Evolutionary conservation across 1,284 basidiomycete species (phyloP).

Genomic region (Ceratobasidium sp.): DNA sequence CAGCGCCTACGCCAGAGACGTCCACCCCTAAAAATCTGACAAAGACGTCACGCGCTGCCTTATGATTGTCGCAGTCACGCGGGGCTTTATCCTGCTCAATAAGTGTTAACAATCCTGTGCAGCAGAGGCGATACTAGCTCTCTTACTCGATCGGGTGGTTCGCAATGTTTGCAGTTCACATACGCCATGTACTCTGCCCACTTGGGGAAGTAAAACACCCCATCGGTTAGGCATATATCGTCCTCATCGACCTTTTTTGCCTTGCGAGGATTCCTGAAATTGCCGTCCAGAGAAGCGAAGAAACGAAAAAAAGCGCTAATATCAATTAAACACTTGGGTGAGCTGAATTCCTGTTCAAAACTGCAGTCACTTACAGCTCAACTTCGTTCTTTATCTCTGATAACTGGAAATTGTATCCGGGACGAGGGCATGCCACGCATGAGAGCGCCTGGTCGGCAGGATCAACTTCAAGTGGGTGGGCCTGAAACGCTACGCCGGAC

Average conservation of each 20-base stretch:
- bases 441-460: not conserved
- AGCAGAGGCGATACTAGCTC: not conserved
- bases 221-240: conserved; percentile 3
- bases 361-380: not conserved
- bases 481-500: not conserved
- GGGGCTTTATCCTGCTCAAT: not conserved
- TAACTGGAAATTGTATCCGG: not conserved
- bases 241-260: not conserved
- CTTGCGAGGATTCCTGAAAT: conserved; percentile 1
- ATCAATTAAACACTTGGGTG: not conserved
- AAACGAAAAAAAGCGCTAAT: not conserved
- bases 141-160: not conserved
- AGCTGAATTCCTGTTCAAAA: not conserved
- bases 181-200: not conserved
- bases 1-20: not conserved
- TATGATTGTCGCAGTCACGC: conserved; percentile 7
- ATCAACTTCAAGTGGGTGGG: not conserved
- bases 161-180: not conserved
- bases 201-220: not conserved
- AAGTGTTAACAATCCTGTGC: not conserved
- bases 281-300: not conserved
- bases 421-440: conserved; percentile 3
- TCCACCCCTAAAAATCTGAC: not conserved
- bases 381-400: not conserved
- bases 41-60: not conserved